phyloP scores from a whole-genome alignment of 2,329 filamentous ascomycete species.

The Cryoendolithus antarcticus region DNA sequence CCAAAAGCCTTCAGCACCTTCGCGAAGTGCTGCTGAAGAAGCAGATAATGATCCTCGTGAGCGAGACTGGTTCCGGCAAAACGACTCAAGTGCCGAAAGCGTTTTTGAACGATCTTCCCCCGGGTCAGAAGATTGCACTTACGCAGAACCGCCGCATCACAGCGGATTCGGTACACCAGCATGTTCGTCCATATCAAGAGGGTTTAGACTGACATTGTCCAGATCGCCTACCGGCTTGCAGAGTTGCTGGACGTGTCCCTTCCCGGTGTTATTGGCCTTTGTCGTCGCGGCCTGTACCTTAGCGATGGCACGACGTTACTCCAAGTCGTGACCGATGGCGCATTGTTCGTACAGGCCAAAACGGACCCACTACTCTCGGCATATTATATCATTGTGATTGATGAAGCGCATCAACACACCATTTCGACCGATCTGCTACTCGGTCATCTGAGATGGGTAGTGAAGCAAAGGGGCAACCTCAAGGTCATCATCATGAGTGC shows the following conservation, averaged over 20 bases:
- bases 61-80: conserved; percentile 94
- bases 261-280: too few species aligned
- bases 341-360: conserved; percentile 1
- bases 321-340: conserved; percentile 2
- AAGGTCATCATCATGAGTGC: conserved; percentile 40
- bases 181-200: too few species aligned
- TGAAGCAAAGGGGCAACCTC: conserved; percentile 37
- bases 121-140: too few species aligned
- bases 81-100: conserved; percentile 89
- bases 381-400: conserved; percentile 98
- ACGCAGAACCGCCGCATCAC: too few species aligned
- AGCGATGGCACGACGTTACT: background rate
- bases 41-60: conserved; percentile 91
- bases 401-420: conserved; percentile 93
- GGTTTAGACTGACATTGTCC: too few species aligned
- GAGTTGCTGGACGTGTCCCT: too few species aligned
- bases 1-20: background rate
- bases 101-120: background rate
- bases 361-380: background rate
- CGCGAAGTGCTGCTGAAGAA: conserved; percentile 43
- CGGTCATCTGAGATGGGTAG: conserved; percentile 66
- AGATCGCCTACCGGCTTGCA: too few species aligned
- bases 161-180: too few species aligned
- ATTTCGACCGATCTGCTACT: conserved; percentile 95
- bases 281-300: too few species aligned